A percentile compares a stretch with the other conserved stretches of the same genome.
These are phyloP conservation scores for Aspergillus sp. DNA, from an alignment of 2,329 filamentous ascomycete genomes.

Conservation along the genomic window DNA sequence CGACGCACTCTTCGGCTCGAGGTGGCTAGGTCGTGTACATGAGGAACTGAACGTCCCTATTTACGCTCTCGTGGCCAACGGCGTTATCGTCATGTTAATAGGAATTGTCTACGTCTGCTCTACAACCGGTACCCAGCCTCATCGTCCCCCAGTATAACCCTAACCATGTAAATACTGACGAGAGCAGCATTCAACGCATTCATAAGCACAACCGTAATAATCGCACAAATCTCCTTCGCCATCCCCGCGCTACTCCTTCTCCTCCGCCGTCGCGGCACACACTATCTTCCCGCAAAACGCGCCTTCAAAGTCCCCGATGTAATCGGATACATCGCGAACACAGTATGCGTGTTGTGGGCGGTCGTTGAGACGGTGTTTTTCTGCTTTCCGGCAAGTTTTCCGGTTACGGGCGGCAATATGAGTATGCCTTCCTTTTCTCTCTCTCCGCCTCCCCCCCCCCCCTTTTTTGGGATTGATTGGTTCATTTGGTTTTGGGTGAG, in stretches of 20 bases:
- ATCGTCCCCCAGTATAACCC: too few relatives aligned
- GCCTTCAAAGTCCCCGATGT: conserved; percentile 9
- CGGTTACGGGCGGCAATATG: conserved; percentile 16
- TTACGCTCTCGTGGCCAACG: conserved; percentile 11
- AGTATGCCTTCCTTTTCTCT: conserved; percentile 10
- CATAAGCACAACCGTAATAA: conserved; percentile 16
- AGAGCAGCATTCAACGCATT: conserved; percentile 17
- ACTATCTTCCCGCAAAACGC: conserved; percentile 12
- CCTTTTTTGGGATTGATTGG: not conserved
- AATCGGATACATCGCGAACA: conserved; percentile 12
- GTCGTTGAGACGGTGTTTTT: conserved; percentile 15
- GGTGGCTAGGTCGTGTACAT: conserved; percentile 6
- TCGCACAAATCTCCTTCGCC: conserved; percentile 18
- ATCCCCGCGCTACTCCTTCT: conserved; percentile 14
- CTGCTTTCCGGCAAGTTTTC: conserved; percentile 12
- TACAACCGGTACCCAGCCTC: conserved; percentile 9
- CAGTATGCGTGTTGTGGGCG: conserved; percentile 12
- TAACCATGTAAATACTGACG: not conserved
- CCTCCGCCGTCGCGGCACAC: conserved; percentile 4
- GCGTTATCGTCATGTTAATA: conserved; percentile 10
- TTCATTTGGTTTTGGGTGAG: not conserved
- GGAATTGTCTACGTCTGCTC: conserved; percentile 18
- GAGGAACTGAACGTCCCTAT: conserved; percentile 10
- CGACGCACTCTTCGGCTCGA: conserved; percentile 24
- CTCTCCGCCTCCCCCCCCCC: too few relatives aligned